These are phyloP conservation scores for Primulina tabacum DNA, from an alignment of 257 asterid species.

Conservation along the genomic window DNA sequence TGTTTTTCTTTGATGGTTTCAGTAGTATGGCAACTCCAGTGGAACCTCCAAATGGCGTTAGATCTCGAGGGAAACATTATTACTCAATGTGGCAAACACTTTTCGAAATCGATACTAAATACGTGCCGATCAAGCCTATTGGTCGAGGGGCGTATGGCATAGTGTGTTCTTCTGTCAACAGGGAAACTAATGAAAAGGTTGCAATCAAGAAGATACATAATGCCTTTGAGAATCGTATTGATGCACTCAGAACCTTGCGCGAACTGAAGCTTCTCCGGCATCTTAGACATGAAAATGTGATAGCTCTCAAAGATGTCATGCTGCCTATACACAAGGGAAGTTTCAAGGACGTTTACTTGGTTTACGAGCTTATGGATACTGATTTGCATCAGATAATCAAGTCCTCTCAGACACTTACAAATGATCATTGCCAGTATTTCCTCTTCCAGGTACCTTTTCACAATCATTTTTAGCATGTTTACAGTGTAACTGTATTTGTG, in stretches of 20 bases:
- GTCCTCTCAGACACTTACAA: slow-evolving; percentile 57
- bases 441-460: slow-evolving; percentile 47
- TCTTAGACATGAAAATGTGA: slow-evolving; percentile 58
- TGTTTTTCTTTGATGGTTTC: slow-evolving; percentile 11
- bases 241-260: slow-evolving; percentile 59
- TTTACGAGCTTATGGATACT: slow-evolving; percentile 65
- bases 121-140: slow-evolving; percentile 60
- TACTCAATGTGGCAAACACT: slow-evolving; percentile 63
- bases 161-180: slow-evolving; percentile 59
- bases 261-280: slow-evolving; percentile 62
- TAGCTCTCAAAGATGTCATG: slow-evolving; percentile 61
- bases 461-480: not conserved
- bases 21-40: slow-evolving; percentile 53
- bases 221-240: slow-evolving; percentile 50
- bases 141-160: slow-evolving; percentile 69
- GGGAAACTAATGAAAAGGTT: slow-evolving; percentile 53
- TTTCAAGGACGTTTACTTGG: slow-evolving; percentile 59
- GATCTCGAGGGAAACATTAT: slow-evolving; percentile 51
- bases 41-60: slow-evolving; percentile 53
- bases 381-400: slow-evolving; percentile 61
- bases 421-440: slow-evolving; percentile 64
- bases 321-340: slow-evolving; percentile 47
- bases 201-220: slow-evolving; percentile 63
- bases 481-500: not conserved
- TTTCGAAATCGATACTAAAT: slow-evolving; percentile 59